Percentiles rank a stretch among this genome's conserved stretches.
Evolutionary conservation across 257 asterid genomes (phyloP).

Genomic region (Craterostigma plantagineum): DNA sequence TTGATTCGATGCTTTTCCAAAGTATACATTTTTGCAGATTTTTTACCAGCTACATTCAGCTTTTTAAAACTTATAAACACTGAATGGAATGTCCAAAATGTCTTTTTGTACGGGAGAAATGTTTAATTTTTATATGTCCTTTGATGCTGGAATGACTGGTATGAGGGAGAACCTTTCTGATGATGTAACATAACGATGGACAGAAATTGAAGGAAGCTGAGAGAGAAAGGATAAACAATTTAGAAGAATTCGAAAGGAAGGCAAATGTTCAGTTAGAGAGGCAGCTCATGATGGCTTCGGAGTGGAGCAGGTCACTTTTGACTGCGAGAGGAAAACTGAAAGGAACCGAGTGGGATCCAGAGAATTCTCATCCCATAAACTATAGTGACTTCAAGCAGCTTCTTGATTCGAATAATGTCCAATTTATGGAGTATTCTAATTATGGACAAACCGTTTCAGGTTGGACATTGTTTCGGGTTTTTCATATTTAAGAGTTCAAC

Average conservation of each 20-base stretch:
- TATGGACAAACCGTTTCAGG: constrained; percentile 95
- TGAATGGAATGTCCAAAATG: no score
- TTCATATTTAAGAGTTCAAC: neutral
- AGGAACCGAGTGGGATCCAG: constrained; percentile 97
- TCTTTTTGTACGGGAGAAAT: no score
- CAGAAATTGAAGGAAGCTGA: constrained; percentile 88
- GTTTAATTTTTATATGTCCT: no score
- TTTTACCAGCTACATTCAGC: no score
- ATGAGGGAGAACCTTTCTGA: constrained; percentile 10
- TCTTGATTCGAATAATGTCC: constrained; percentile 70
- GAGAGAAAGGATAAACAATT: constrained; percentile 41
- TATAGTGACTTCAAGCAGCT: constrained; percentile 82
- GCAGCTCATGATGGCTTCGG: constrained; percentile 92
- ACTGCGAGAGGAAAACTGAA: constrained; percentile 67
- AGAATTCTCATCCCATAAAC: constrained; percentile 49
- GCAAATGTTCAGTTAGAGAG: constrained; percentile 93
- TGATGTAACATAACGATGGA: constrained; percentile 18
- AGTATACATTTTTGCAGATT: no score
- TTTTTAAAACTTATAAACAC: no score
- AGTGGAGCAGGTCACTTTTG: constrained; percentile 86
- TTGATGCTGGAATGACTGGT: no score
- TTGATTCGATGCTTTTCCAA: no score
- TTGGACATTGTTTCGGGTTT: constrained; percentile 6
- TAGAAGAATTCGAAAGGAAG: constrained; percentile 78
- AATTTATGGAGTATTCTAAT: constrained; percentile 87